Evolutionary conservation across 2,329 filamentous ascomycete genomes (phyloP).

Genomic region (Leptographium lundbergii): DNA sequence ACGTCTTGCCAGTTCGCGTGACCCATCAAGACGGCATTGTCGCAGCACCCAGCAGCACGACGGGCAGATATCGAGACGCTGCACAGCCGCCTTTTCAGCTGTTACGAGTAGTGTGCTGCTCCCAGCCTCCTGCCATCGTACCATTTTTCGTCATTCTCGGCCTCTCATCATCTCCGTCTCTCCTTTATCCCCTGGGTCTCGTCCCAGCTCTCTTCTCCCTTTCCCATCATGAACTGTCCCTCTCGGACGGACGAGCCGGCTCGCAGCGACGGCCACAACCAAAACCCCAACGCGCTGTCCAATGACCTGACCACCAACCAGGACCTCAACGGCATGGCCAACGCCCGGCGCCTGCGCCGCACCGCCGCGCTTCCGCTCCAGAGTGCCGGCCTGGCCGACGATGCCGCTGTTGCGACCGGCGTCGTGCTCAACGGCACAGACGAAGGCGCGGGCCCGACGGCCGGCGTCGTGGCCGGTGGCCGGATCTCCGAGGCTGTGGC

Average conservation of each 20-base stretch:
- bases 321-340: constrained; percentile 41
- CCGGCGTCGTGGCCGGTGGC: not conserved
- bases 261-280: constrained; percentile 34
- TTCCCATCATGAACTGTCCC: constrained; percentile 11
- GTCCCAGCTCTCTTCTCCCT: not conserved
- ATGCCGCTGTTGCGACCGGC: not conserved
- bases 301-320: constrained; percentile 44
- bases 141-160: not conserved
- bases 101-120: no score
- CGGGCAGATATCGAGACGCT: no score
- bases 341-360: constrained; percentile 21
- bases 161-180: not conserved
- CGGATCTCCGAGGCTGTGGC: not conserved
- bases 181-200: not conserved
- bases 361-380: constrained; percentile 11
- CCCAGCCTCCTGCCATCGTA: no score
- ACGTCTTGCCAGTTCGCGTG: no score
- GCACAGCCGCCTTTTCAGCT: no score
- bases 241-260: constrained; percentile 26
- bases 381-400: constrained; percentile 16
- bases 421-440: constrained; percentile 6
- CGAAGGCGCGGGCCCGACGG: not conserved
- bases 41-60: no score
- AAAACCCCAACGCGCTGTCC: constrained; percentile 39
- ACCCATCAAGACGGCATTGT: no score